These are phyloP conservation scores for Dendryphion nanum DNA, from an alignment of 2,329 filamentous ascomycete species.

Conservation along the genomic window DNA sequence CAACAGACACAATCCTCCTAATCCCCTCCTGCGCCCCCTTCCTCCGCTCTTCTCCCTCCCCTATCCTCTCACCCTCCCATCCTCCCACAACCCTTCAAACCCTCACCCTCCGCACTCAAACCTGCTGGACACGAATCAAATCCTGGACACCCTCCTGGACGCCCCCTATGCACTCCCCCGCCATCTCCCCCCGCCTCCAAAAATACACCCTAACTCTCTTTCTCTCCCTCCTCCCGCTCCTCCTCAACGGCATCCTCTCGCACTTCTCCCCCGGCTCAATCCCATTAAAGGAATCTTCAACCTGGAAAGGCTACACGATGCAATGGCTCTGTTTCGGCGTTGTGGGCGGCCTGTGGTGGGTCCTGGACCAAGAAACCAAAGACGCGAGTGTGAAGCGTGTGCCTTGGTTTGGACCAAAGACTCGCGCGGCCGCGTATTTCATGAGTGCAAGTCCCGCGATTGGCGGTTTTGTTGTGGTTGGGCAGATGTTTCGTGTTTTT, in stretches of 20 bases:
- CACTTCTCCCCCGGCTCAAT: slow-evolving; percentile 13
- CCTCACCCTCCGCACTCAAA: not conserved
- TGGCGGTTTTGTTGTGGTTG: not conserved
- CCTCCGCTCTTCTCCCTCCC: not conserved
- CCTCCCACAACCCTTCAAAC: not conserved
- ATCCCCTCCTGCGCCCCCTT: slow-evolving; percentile 5
- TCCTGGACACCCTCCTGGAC: not conserved
- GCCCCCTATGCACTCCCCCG: not conserved
- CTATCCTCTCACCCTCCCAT: not conserved
- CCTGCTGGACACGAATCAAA: not conserved
- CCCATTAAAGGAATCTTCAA: slow-evolving; percentile 9
- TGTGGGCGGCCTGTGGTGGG: slow-evolving; percentile 10
- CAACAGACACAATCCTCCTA: not conserved
- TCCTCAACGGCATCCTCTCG: slow-evolving; percentile 19
- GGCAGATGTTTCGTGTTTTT: not conserved
- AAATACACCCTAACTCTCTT: slow-evolving; percentile 7
- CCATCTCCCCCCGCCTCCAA: slow-evolving; percentile 3
- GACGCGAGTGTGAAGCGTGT: slow-evolving; percentile 3
- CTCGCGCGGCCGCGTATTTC: not conserved
- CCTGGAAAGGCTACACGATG: slow-evolving; percentile 20
- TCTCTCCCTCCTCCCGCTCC: slow-evolving; percentile 9
- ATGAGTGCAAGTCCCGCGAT: not conserved
- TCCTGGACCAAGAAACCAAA: slow-evolving; percentile 14
- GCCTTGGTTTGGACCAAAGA: not conserved
- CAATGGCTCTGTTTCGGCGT: slow-evolving; percentile 20